Conservation (phyloP, 148 eudicot genomes). For the Vaccinium corymbosum region DNA sequence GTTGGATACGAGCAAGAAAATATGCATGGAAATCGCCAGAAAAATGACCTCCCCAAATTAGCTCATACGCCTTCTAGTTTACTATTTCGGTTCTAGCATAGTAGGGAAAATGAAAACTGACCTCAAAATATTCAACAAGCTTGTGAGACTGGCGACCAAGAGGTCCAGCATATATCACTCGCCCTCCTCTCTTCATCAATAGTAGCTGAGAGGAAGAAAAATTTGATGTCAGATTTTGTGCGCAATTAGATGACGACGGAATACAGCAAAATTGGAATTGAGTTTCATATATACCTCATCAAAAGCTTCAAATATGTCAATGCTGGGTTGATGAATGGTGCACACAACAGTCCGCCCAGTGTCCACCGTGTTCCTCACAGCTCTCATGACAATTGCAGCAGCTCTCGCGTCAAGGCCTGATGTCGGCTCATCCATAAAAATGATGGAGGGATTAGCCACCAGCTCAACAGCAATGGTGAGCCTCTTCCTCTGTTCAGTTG, state of each 20-base stretch:
- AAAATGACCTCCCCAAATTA: not conserved
- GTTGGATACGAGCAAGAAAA: slow-evolving; percentile 22
- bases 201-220: slow-evolving; percentile 22
- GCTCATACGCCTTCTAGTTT: not conserved
- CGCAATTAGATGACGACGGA: not conserved
- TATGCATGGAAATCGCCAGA: slow-evolving; percentile 6
- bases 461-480: slow-evolving; percentile 41
- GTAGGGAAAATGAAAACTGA: slow-evolving; percentile 13
- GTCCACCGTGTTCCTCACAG: slow-evolving; percentile 32
- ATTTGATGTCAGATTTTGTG: not conserved
- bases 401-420: slow-evolving; percentile 38
- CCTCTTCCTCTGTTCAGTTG: slow-evolving; percentile 43
- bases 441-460: slow-evolving; percentile 39
- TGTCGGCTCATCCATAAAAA: slow-evolving; percentile 36
- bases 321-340: slow-evolving; percentile 39
- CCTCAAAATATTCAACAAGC: slow-evolving; percentile 36
- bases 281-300: slow-evolving; percentile 32
- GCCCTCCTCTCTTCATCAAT: slow-evolving; percentile 36
- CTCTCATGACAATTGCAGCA: slow-evolving; percentile 34
- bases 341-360: slow-evolving; percentile 36
- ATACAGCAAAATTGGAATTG: not conserved
- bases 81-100: not conserved
- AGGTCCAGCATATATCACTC: slow-evolving; percentile 16
- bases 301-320: slow-evolving; percentile 43
- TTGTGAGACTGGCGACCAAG: slow-evolving; percentile 33